Conservation (phyloP, 2,329 filamentous ascomycete genomes). For the Ceratocystis colombiana region DNA sequence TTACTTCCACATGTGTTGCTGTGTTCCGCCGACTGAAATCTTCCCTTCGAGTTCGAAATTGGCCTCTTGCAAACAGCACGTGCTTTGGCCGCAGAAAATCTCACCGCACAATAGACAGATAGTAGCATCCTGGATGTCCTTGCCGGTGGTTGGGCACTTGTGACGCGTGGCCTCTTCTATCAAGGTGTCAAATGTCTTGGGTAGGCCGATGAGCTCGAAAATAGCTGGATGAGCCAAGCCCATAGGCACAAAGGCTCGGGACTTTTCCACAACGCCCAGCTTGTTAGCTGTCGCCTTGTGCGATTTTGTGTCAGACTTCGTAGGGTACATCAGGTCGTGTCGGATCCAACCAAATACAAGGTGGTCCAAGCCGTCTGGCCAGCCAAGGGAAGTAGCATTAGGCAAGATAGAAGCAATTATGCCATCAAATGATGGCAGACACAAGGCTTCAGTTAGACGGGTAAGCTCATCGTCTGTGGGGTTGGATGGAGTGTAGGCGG, state of each 20-base stretch:
- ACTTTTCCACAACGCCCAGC: constrained; percentile 15
- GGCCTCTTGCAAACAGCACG: constrained; percentile 70
- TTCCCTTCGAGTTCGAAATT: constrained; percentile 36
- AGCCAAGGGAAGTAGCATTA: constrained; percentile 31
- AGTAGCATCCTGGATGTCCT: constrained; percentile 80
- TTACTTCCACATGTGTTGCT: constrained; percentile 80
- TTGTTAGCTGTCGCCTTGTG: background rate
- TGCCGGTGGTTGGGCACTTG: constrained; percentile 78
- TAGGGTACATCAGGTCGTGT: constrained; percentile 43
- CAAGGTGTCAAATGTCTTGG: constrained; percentile 81
- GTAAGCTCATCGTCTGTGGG: constrained; percentile 67
- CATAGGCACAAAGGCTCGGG: constrained; percentile 32
- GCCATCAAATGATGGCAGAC: constrained; percentile 67
- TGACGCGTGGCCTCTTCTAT: constrained; percentile 83
- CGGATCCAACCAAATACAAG: constrained; percentile 63
- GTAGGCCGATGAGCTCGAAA: constrained; percentile 85
- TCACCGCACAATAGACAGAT: constrained; percentile 92
- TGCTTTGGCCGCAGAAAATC: constrained; percentile 90
- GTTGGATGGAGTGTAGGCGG: constrained; percentile 52
- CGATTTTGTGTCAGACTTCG: constrained; percentile 8
- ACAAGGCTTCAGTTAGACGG: constrained; percentile 65
- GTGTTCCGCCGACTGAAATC: constrained; percentile 64
- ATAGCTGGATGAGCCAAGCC: constrained; percentile 72
- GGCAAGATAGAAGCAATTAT: constrained; percentile 55
- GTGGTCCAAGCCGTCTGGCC: constrained; percentile 27